These are phyloP conservation scores for Cyberlindnera americana DNA, from an alignment of 805 yeast genomes.

Conservation along the genomic window DNA sequence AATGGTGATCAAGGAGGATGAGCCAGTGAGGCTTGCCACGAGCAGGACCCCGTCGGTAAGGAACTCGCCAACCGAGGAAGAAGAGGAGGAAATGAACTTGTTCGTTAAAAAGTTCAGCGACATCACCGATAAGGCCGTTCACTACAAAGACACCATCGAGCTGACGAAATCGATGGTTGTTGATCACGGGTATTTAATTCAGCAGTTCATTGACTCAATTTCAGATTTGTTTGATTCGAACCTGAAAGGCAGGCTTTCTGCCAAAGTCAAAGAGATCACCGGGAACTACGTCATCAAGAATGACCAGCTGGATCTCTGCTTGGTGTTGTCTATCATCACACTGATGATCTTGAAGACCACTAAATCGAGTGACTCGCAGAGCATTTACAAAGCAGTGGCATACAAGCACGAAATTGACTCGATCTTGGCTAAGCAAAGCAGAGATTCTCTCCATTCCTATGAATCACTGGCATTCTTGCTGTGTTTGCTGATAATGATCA, in stretches of 20 bases:
- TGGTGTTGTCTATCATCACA: conserved; percentile 7
- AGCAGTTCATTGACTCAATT: conserved; percentile 5
- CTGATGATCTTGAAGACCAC: conserved; percentile 3
- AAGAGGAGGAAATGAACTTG: too few relatives aligned
- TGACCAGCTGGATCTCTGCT: conserved; percentile 9
- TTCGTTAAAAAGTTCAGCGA: too few relatives aligned
- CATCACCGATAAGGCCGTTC: conserved; percentile 1
- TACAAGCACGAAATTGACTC: conserved; percentile 6
- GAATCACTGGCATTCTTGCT: conserved; percentile 7
- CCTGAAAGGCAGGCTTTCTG: conserved; percentile 6
- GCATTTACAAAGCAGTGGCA: conserved; percentile 6
- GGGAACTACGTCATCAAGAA: conserved; percentile 9
- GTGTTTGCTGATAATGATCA: conserved; percentile 17
- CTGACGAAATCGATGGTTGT: conserved; percentile 6
- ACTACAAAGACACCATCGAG: conserved; percentile 1
- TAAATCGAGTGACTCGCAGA: neutral
- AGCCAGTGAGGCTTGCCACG: too few relatives aligned
- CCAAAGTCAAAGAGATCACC: conserved; percentile 6
- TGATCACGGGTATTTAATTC: conserved; percentile 9
- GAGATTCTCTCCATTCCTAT: conserved; percentile 4
- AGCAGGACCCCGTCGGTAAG: too few relatives aligned
- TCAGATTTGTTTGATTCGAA: conserved; percentile 10
- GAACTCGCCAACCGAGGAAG: too few relatives aligned
- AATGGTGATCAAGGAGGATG: too few relatives aligned
- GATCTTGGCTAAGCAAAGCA: conserved; percentile 1